Evolutionary conservation across 1,284 basidiomycete species (phyloP).

Genomic region (Ustilago lituana): DNA sequence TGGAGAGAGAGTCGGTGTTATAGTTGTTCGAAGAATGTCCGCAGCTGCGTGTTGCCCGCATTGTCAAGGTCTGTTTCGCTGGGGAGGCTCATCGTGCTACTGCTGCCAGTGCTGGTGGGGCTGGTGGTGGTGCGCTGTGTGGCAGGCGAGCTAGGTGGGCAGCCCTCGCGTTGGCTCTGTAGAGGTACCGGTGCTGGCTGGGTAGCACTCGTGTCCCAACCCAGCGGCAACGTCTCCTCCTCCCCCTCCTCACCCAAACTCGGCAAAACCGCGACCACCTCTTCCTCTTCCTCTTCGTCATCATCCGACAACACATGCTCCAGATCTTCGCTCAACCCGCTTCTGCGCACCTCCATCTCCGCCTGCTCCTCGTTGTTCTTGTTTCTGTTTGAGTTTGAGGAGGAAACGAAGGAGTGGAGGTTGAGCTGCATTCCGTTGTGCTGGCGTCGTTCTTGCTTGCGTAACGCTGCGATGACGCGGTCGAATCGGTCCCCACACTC

Average conservation of each 20-base stretch:
- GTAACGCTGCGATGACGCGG: constrained; percentile 25
- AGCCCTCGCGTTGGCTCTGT: too few relatives aligned
- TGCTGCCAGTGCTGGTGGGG: constrained; percentile 3
- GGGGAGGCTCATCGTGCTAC: constrained; percentile 13
- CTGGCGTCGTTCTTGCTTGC: constrained; percentile 20
- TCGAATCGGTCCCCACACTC: constrained; percentile 8
- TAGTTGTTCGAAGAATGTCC: constrained; percentile 16
- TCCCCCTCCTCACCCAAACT: neutral
- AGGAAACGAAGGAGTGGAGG: constrained; percentile 10
- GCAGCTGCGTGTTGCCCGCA: constrained; percentile 10
- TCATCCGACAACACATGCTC: constrained; percentile 33
- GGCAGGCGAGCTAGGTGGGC: constrained; percentile 2
- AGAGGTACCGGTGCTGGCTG: too few relatives aligned
- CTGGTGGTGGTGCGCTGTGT: constrained; percentile 6
- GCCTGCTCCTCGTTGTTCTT: too few relatives aligned
- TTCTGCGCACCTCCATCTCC: neutral
- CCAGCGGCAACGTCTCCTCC: constrained; percentile 32
- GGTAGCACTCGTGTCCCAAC: too few relatives aligned
- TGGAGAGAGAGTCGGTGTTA: too few relatives aligned
- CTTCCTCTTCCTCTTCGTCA: constrained; percentile 1
- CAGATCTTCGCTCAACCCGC: constrained; percentile 21
- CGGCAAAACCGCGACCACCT: too few relatives aligned
- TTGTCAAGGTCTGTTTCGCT: constrained; percentile 9
- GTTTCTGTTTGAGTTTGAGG: neutral
- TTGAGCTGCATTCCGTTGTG: constrained; percentile 27